These are phyloP conservation scores for Candida ovalis DNA, from an alignment of 805 yeast species.

Conservation along the genomic window DNA sequence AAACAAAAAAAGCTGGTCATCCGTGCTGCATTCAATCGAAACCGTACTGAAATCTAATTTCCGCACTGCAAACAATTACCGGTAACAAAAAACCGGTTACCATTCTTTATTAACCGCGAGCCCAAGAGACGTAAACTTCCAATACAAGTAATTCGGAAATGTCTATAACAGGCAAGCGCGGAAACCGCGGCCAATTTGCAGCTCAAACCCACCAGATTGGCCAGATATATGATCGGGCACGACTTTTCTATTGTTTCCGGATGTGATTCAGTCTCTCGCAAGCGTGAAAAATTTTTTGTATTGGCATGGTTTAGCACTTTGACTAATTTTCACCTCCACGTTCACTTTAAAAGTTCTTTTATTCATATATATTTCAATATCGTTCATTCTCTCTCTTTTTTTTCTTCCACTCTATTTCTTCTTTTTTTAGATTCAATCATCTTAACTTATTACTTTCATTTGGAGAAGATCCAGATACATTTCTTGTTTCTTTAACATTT, in stretches of 20 bases:
- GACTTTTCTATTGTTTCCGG: background rate
- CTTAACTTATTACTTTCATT: background rate
- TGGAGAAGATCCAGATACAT: background rate
- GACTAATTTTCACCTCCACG: background rate
- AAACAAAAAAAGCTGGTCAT: too few species aligned
- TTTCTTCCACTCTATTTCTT: background rate
- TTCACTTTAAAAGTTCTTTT: background rate
- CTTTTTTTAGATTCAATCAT: background rate
- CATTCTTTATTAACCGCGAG: background rate
- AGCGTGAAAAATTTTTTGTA: background rate
- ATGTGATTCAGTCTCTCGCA: conserved; percentile 1
- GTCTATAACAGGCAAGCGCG: conserved; percentile 24
- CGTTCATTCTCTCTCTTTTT: background rate
- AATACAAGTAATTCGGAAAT: conserved; percentile 14
- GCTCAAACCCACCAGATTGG: background rate
- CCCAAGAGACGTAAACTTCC: background rate
- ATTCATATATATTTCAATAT: too few species aligned
- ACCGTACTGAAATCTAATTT: too few species aligned
- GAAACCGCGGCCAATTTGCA: conserved; percentile 29
- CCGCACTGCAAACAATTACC: too few species aligned
- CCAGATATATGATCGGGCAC: background rate
- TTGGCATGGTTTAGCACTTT: background rate
- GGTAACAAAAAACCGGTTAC: background rate
- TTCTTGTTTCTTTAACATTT: background rate
- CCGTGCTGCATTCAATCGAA: too few species aligned